Base-by-base conservation (phyloP, 306 rosid genomes). In the Fagus crenata region DNA sequence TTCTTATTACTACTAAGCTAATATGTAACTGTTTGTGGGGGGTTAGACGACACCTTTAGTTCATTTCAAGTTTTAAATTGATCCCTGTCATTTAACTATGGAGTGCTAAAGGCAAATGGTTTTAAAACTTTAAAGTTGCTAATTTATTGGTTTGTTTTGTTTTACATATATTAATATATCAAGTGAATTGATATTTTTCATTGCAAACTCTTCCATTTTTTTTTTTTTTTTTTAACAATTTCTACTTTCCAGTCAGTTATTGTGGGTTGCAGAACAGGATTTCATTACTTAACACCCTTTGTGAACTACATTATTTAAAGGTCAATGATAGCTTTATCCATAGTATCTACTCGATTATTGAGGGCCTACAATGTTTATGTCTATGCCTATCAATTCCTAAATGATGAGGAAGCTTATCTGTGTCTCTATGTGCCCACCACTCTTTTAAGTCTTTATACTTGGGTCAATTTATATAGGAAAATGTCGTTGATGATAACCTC, bases 21-120 rank as follows among this genome's bases (percentile, higher is more conserved):
- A 71, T 78, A 68, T 82, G 77, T 80, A 80, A 74, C 81, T 74
- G 81, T 71, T 76, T 77, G 86, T 78, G 84, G 88, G 28, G 78
- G 86, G 53, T 83, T 69, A 61, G 78, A 81, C 73, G 32, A 53
- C 74, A 68, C 55, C 53, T 64, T 77, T 82, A 81, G 76, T 61
- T 68, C 83, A 13, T 74, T 77, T 71, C 59, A 55, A 74, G 76
- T 68, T 82, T 79, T 68, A 77, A 77, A 79, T 74, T 76, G 89
- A 55, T 81, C 73, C 72, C 53, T 68, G 77, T 77, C 82, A 39
- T 81, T 78, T 82, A 17, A 80, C 84, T 63, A 64, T 71, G 53
- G 56, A 70, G 17, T 18, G 70, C 73, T 76, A 63, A 76, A 42
- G 73, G 78, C 49, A 18, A 64, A 46, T 53, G 71, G 42, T 43